Evolutionary conservation across 169 alveolate species (phyloP).

Genomic region (Cryptosporidium ryanae): DNA sequence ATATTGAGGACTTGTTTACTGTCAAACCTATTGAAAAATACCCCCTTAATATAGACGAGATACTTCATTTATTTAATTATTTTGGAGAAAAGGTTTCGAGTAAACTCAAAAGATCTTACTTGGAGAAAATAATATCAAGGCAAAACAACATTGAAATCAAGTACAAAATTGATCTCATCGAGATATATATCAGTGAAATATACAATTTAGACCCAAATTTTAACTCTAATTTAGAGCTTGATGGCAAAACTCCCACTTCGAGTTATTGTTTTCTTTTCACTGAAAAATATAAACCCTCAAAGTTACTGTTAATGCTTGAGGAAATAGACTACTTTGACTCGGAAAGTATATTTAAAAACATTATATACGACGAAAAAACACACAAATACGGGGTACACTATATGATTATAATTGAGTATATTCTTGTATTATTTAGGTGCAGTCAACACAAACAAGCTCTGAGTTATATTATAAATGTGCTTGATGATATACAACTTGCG

Average conservation of each 20-base stretch:
- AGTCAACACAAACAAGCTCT: slow-evolving; percentile 32
- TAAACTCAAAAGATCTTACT: slow-evolving; percentile 28
- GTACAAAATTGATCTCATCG: slow-evolving; percentile 28
- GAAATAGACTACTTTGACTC: slow-evolving; percentile 11
- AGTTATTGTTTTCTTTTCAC: slow-evolving; percentile 12
- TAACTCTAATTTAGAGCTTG: not conserved
- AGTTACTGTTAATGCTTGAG: slow-evolving; percentile 33
- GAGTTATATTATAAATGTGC: slow-evolving; percentile 14
- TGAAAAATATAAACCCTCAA: slow-evolving; percentile 23
- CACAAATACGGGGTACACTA: slow-evolving; percentile 16
- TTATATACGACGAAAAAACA: not conserved
- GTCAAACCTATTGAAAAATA: slow-evolving; percentile 51
- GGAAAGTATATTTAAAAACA: slow-evolving; percentile 10
- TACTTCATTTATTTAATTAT: slow-evolving; percentile 34
- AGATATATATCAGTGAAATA: slow-evolving; percentile 44
- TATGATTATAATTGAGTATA: slow-evolving; percentile 39
- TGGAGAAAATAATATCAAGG: slow-evolving; percentile 32
- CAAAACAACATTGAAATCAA: slow-evolving; percentile 31
- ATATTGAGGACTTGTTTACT: slow-evolving; percentile 43
- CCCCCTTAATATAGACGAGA: slow-evolving; percentile 54
- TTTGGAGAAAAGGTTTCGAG: slow-evolving; percentile 8
- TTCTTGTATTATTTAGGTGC: slow-evolving; percentile 37
- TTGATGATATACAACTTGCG: slow-evolving; percentile 32
- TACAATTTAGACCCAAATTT: not conserved
- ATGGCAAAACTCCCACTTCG: not conserved